phyloP scores from a whole-genome alignment of 1,284 basidiomycete species.

The Leccinum huronense region DNA sequence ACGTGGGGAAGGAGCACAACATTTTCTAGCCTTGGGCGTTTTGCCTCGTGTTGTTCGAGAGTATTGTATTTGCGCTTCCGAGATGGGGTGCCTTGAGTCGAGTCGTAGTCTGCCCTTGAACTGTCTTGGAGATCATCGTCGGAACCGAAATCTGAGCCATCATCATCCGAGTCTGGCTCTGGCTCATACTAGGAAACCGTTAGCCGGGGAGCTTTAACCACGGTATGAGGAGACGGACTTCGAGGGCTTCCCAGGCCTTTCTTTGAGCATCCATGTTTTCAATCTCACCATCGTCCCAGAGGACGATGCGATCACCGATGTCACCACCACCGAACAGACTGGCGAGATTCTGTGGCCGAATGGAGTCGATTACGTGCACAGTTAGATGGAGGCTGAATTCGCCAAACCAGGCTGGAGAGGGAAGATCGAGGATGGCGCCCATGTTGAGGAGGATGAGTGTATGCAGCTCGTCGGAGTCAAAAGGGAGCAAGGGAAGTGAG shows the following conservation, averaged over 20 bases:
- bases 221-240: conserved; percentile 49
- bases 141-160: conserved; percentile 47
- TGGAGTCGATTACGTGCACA: conserved; percentile 93
- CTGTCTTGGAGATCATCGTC: conserved; percentile 46
- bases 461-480: conserved; percentile 61
- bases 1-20: conserved; percentile 31
- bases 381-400: conserved; percentile 58
- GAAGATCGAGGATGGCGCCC: conserved; percentile 85
- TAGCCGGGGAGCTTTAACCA: neutral
- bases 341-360: conserved; percentile 86
- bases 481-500: neutral
- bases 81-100: conserved; percentile 41
- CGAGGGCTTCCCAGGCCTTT: conserved; percentile 76
- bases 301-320: conserved; percentile 67
- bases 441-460: conserved; percentile 93
- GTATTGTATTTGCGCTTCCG: conserved; percentile 60
- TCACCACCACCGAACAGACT: conserved; percentile 81
- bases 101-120: conserved; percentile 44
- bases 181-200: conserved; percentile 61
- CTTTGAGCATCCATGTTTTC: conserved; percentile 61
- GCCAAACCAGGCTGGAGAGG: conserved; percentile 73
- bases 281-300: conserved; percentile 90
- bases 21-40: conserved; percentile 50
- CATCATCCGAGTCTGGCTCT: conserved; percentile 67
- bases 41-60: conserved; percentile 42